Evolutionary conservation across 2,329 filamentous ascomycete genomes (phyloP), one percentile per base, ranked within the genome.

Genomic region (Bipolaris victoriae): DNA sequence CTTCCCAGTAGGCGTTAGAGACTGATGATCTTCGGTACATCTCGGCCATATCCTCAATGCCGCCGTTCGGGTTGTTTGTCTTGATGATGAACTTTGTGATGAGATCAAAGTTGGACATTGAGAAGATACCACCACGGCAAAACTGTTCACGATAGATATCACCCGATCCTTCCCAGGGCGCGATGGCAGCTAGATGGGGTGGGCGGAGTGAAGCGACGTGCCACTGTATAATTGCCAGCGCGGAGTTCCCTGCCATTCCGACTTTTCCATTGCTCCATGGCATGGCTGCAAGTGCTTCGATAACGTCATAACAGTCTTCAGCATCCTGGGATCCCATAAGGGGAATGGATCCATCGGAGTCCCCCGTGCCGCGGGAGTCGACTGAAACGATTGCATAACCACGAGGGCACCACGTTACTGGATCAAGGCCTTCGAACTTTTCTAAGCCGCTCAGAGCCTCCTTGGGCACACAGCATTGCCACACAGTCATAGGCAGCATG

Each of bases 391-490:
- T 67, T 0, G 74, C 74, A 52, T 76, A 78, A 11, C 71, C 73
- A 40, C 69, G 64, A 4, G 64, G 58, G 20, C 67, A 70, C 72
- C 72, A 77, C 36, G 64, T 65, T 7, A 66, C 70, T 0, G 79
- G 79, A 61, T 81, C 79, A 1, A 74, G 73, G 0, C 74, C 78
- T 59, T 81, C 79, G 52, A 80, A 81, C 40, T 79, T 80, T 57
- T 81, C 77, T 62, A 73, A 61, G 5, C 72, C 73, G 18, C 61
- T 64, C 2, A 72, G 48, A 2, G 59, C 49, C 7, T 66, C 50
- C 18, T 66, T 61, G 9, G 61, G 54, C 6, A 81, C 72, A 6
- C 79, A 77, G 49, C 74, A 76, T 33, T 77, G 73, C 75, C 74
- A 76, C 65, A 60, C 76, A 5, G 70, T 73, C 66, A 77, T 79